Percentiles rank a stretch among this genome's conserved stretches.
phyloP scores from a whole-genome alignment of 1,284 basidiomycete species.

The Lignosus rhinocerotis region DNA sequence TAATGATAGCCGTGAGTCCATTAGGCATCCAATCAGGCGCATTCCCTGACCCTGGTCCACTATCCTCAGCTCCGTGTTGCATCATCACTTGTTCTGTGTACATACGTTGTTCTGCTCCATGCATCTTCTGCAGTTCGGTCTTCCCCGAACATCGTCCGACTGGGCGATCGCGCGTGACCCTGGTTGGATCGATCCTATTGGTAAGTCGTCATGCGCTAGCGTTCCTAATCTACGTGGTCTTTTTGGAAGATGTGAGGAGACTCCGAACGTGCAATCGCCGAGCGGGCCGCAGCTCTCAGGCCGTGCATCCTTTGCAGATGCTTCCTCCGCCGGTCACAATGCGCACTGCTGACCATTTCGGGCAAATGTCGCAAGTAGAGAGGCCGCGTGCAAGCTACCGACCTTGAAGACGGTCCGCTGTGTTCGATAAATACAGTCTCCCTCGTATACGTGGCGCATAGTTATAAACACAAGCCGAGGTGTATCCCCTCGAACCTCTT shows the following conservation, averaged over 20 bases:
- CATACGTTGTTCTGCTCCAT: background rate
- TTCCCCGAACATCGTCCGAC: constrained; percentile 3
- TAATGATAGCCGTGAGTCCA: constrained; percentile 3
- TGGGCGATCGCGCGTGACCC: background rate
- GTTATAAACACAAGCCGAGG: background rate
- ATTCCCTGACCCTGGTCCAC: background rate
- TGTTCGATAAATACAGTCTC: background rate
- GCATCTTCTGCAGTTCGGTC: background rate
- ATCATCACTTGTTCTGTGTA: background rate
- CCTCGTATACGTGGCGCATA: background rate
- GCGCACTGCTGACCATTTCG: constrained; percentile 7
- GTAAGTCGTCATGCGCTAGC: background rate
- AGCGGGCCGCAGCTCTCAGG: constrained; percentile 2
- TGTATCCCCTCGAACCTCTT: background rate
- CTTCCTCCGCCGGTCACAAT: background rate
- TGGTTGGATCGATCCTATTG: background rate
- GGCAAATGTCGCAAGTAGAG: constrained; percentile 12
- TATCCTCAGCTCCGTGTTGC: background rate
- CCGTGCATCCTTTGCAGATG: background rate
- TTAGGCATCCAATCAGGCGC: background rate
- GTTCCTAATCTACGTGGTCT: background rate
- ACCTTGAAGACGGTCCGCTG: background rate
- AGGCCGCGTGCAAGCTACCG: background rate
- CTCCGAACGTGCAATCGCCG: background rate
- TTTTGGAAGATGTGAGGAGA: background rate